phyloP scores from a whole-genome alignment of 2,329 filamentous ascomycete genomes.

The Phialocephala subalpina region DNA sequence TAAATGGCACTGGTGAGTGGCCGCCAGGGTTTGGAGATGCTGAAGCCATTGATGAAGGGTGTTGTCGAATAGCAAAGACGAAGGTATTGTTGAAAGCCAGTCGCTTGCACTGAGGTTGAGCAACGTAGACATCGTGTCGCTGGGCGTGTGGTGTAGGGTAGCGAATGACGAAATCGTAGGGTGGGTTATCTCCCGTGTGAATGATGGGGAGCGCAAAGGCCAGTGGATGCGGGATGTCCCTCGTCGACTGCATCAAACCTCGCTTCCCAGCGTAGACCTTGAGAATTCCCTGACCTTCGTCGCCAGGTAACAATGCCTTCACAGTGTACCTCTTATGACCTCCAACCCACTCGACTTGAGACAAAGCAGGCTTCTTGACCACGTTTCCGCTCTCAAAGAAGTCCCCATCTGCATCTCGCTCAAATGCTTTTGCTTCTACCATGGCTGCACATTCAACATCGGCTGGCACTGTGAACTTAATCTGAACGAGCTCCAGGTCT shows the following conservation, averaged over 20 bases:
- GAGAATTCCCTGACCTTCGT: slow-evolving; percentile 86
- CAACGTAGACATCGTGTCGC: slow-evolving; percentile 94
- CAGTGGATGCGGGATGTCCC: slow-evolving; percentile 92
- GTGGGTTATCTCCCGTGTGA: slow-evolving; percentile 90
- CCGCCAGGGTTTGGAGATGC: slow-evolving; percentile 47
- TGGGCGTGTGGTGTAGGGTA: slow-evolving; percentile 98
- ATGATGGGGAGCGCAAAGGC: slow-evolving; percentile 90
- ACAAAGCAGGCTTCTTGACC: slow-evolving; percentile 83
- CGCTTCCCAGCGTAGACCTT: slow-evolving; percentile 95
- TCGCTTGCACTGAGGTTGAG: slow-evolving; percentile 90
- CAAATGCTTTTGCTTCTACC: slow-evolving; percentile 84
- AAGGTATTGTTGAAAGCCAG: slow-evolving; percentile 97
- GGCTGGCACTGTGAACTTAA: slow-evolving; percentile 85
- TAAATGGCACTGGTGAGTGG: slow-evolving; percentile 64
- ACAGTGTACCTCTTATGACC: slow-evolving; percentile 91
- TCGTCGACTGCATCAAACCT: slow-evolving; percentile 96
- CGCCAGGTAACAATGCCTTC: slow-evolving; percentile 89
- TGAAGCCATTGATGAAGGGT: slow-evolving; percentile 70
- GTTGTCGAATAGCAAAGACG: slow-evolving; percentile 94
- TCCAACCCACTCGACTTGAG: slow-evolving; percentile 90
- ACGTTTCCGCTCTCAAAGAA: slow-evolving; percentile 91
- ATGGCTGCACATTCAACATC: slow-evolving; percentile 94
- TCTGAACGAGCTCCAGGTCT: slow-evolving; percentile 90
- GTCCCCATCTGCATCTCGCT: slow-evolving; percentile 87
- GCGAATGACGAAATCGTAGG: slow-evolving; percentile 90